Evolutionary conservation across 768 basidiomycete species (phyloP).

Genomic region (Mycena crocata): DNA sequence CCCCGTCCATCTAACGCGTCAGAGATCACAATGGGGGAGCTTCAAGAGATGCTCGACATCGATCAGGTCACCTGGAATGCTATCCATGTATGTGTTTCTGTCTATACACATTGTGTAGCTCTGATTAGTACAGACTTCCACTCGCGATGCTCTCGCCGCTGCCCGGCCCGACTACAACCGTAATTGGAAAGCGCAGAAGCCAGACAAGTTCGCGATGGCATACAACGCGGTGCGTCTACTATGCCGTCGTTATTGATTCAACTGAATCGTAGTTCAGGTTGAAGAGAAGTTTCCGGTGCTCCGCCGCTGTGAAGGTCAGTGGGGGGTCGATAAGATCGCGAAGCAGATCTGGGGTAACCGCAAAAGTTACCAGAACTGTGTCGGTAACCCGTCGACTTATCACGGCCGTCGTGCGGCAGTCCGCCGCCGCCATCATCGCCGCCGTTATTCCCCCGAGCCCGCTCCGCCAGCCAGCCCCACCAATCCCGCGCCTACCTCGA

Average conservation of each 20-base stretch:
- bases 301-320: slow-evolving; percentile 7
- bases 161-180: neutral
- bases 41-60: slow-evolving; percentile 5
- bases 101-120: neutral
- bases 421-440: no score
- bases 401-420: slow-evolving; percentile 19
- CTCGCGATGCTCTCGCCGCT: neutral
- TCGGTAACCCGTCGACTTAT: slow-evolving; percentile 14
- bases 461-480: neutral
- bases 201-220: slow-evolving; percentile 2
- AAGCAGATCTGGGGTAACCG: slow-evolving; percentile 16
- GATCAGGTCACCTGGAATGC: slow-evolving; percentile 1
- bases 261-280: slow-evolving; percentile 1
- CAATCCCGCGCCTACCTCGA: neutral
- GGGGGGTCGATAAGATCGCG: slow-evolving; percentile 5
- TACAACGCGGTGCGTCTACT: slow-evolving; percentile 7
- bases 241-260: neutral
- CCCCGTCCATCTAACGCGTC: slow-evolving; percentile 7
- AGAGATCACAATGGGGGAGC: slow-evolving; percentile 7
- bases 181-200: slow-evolving; percentile 5
- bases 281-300: slow-evolving; percentile 11
- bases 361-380: slow-evolving; percentile 10
- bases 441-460: neutral
- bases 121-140: neutral
- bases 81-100: neutral